Conservation (phyloP, 306 rosid species). For the Geum urbanum region DNA sequence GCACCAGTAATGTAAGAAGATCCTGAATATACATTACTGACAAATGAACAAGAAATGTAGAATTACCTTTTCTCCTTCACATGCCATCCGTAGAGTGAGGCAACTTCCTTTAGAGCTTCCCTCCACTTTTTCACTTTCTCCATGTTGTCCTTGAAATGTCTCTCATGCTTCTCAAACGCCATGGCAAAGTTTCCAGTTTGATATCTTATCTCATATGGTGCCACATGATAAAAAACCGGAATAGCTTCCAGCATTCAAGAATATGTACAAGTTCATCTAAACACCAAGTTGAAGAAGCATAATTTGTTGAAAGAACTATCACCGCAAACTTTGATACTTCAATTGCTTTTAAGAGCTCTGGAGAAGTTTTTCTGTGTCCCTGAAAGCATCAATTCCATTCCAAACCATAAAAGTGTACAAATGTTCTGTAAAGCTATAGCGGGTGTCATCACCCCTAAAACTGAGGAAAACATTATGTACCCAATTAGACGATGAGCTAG, state of each 20-base stretch:
- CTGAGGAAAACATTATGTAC: not conserved
- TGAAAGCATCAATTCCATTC: not conserved
- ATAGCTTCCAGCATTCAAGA: not conserved
- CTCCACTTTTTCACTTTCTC: not conserved
- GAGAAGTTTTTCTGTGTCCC: not conserved
- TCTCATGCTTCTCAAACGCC: not conserved
- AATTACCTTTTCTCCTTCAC: not conserved
- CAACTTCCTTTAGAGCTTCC: not conserved
- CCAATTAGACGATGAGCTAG: not conserved
- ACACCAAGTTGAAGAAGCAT: not conserved
- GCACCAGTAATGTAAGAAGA: not conserved
- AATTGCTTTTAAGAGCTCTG: not conserved
- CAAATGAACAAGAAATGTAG: not conserved
- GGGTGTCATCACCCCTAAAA: not conserved
- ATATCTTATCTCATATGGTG: not conserved
- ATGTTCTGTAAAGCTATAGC: not conserved
- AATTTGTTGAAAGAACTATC: not conserved
- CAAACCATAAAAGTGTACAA: not conserved
- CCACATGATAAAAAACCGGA: conserved; percentile 1
- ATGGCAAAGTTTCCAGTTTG: not conserved
- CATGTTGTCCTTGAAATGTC: not conserved
- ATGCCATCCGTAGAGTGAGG: not conserved
- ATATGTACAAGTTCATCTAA: not conserved
- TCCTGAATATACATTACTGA: not conserved
- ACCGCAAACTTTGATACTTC: not conserved